Evolutionary conservation across 2,329 filamentous ascomycete species (phyloP).

Genomic region (Xylaria digitata): DNA sequence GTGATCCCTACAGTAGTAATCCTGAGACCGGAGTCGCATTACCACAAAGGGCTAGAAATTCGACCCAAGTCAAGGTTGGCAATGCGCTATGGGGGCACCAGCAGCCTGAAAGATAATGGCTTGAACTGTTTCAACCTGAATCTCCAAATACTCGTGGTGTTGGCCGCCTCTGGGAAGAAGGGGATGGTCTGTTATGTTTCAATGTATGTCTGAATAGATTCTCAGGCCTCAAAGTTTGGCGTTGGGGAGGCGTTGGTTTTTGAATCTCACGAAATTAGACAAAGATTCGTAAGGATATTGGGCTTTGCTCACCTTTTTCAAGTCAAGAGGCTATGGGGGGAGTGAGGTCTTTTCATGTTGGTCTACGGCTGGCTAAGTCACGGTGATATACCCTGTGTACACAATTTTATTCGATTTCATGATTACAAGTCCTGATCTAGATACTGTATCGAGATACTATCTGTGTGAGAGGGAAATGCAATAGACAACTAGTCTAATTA

Average conservation of each 20-base stretch:
- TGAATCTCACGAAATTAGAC: constrained; percentile 19
- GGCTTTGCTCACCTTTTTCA: constrained; percentile 5
- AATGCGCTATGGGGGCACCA: constrained; percentile 39
- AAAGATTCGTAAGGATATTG: constrained; percentile 24
- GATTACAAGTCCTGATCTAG: neutral
- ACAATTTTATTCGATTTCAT: constrained; percentile 11
- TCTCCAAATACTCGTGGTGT: neutral
- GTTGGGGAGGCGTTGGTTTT: constrained; percentile 35
- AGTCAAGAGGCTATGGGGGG: constrained; percentile 3
- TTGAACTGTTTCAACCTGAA: constrained; percentile 6
- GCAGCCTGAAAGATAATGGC: constrained; percentile 7
- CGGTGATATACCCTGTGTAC: constrained; percentile 12
- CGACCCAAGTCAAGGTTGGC: constrained; percentile 32
- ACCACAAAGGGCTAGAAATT: constrained; percentile 25
- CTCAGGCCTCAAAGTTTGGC: constrained; percentile 32
- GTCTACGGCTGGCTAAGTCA: constrained; percentile 12
- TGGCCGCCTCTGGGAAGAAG: neutral
- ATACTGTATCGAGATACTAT: neutral
- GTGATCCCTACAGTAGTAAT: constrained; percentile 30
- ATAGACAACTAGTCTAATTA: neutral
- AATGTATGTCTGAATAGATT: constrained; percentile 17
- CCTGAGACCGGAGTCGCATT: neutral
- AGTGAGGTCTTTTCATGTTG: constrained; percentile 22
- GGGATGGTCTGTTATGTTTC: constrained; percentile 9
- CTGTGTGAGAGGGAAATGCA: neutral